Evolutionary conservation across 2,329 filamentous ascomycete species (phyloP), one percentile per base, ranked within the genome.

Genomic region (Ophiostoma pallidulum): DNA sequence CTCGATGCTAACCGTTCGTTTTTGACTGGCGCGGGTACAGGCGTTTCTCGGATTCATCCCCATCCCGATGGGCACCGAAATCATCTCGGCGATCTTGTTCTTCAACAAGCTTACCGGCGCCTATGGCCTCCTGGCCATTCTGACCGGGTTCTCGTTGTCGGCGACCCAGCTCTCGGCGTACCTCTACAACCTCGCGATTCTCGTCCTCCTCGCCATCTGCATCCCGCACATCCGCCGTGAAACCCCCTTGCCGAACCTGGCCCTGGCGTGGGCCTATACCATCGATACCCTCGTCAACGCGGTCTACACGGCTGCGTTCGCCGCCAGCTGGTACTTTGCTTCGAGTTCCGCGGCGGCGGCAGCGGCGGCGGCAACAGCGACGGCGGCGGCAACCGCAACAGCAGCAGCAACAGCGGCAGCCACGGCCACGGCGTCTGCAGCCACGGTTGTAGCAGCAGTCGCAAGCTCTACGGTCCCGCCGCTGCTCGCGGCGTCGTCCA

Each of bases 81-180:
- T 96, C 59, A 88, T 95, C 59, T 82, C 85, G 4, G 74, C 92
- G 52, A 81, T 85, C 10, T 78, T 94, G 54, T 74, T 94, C 47
- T 82, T 96, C 69, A 96, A 96, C 74, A 95, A 95, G 66, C 78
- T 90, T 56, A 91, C 87, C 42, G 90, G 89, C 49, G 73, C 95
- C 56, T 96, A 94, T 66, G 90, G 90, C 55, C 74, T 96, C 37
- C 82, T 96, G 56, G 89, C 90, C 50, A 77, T 95, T 56, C 72
- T 95, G 54, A 94, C 90, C 20, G 91, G 91, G 62, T 89, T 86
- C 65, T 73, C 83, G 57, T 79, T 95, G 53, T 90, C 87, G 46
- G 74, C 81, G 26, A 75, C 92, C 20, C 91, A 96, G 66, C 75
- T 95, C 49, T 86, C 84, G 49, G 92, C 94, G 74, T 96, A 95